These are phyloP conservation scores for Conringia planisiliqua DNA, from an alignment of 345 rosid species.

Conservation along the genomic window DNA sequence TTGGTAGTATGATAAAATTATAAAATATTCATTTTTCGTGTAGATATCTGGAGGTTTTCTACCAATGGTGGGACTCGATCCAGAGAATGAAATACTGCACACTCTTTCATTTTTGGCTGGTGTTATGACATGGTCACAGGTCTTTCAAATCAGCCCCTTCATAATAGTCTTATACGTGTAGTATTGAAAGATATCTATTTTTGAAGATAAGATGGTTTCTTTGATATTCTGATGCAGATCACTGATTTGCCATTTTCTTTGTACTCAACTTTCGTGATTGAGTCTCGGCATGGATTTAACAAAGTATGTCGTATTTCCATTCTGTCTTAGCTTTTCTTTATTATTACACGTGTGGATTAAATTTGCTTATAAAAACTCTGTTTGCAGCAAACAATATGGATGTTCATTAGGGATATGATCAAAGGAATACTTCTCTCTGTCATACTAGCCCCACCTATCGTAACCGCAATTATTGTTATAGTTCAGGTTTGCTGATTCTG, in stretches of 20 bases:
- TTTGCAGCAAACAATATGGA: slow-evolving; percentile 95
- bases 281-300: slow-evolving; percentile 96
- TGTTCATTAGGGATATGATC: slow-evolving; percentile 82
- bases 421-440: slow-evolving; percentile 73
- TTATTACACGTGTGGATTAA: not conserved
- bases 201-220: slow-evolving; percentile 1
- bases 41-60: slow-evolving; percentile 80
- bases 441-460: slow-evolving; percentile 85
- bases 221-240: slow-evolving; percentile 55
- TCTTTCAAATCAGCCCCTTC: slow-evolving; percentile 28
- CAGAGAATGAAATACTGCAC: slow-evolving; percentile 83
- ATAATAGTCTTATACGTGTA: not conserved
- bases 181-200: not conserved
- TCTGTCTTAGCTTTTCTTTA: slow-evolving; percentile 3
- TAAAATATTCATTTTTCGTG: slow-evolving; percentile 11
- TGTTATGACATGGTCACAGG: slow-evolving; percentile 96
- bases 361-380: not conserved
- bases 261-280: slow-evolving; percentile 96
- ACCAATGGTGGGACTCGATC: slow-evolving; percentile 55
- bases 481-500: slow-evolving; percentile 59
- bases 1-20: not conserved
- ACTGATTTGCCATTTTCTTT: slow-evolving; percentile 96
- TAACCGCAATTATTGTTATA: slow-evolving; percentile 75
- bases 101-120: slow-evolving; percentile 94
- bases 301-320: slow-evolving; percentile 50